These are phyloP conservation scores for Metschnikowia similis DNA, from an alignment of 805 yeast genomes.

Conservation along the genomic window DNA sequence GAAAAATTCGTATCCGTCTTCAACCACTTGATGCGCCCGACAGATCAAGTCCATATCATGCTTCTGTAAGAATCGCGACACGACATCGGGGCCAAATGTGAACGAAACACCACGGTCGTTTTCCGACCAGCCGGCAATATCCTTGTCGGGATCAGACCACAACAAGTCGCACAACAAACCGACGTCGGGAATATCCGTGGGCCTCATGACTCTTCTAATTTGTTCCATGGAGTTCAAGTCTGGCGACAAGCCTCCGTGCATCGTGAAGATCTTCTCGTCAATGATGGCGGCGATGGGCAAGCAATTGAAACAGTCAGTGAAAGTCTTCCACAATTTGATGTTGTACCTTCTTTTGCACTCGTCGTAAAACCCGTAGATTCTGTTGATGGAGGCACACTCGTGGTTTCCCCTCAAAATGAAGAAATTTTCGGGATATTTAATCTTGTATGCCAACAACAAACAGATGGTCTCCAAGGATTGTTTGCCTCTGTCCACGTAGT, in stretches of 20 bases:
- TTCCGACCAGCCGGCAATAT: conserved; percentile 98
- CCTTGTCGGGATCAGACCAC: conserved; percentile 99
- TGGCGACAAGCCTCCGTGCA: conserved; percentile 99
- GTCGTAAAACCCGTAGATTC: conserved; percentile 97
- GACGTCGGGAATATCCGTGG: conserved; percentile 97
- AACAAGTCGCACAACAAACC: conserved; percentile 93
- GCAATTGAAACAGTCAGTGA: conserved; percentile 97
- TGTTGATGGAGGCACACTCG: conserved; percentile 96
- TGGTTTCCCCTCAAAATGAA: conserved; percentile 97
- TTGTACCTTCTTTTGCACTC: conserved; percentile 98
- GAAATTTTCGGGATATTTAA: conserved; percentile 96
- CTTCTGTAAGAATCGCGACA: conserved; percentile 89
- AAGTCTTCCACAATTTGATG: conserved; percentile 97
- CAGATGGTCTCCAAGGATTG: conserved; percentile 96
- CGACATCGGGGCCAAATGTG: conserved; percentile 99
- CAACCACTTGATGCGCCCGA: conserved; percentile 98
- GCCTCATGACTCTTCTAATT: conserved; percentile 98
- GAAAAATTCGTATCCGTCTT: conserved; percentile 97
- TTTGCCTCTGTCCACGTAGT: conserved; percentile 97
- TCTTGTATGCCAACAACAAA: conserved; percentile 88
- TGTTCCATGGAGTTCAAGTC: conserved; percentile 98
- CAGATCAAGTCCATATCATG: conserved; percentile 98
- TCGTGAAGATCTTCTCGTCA: conserved; percentile 95
- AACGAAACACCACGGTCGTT: conserved; percentile 98
- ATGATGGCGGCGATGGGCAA: conserved; percentile 97